These are phyloP conservation scores for Aspergillus uvarum DNA, from an alignment of 2,329 filamentous ascomycete genomes.

Conservation along the genomic window DNA sequence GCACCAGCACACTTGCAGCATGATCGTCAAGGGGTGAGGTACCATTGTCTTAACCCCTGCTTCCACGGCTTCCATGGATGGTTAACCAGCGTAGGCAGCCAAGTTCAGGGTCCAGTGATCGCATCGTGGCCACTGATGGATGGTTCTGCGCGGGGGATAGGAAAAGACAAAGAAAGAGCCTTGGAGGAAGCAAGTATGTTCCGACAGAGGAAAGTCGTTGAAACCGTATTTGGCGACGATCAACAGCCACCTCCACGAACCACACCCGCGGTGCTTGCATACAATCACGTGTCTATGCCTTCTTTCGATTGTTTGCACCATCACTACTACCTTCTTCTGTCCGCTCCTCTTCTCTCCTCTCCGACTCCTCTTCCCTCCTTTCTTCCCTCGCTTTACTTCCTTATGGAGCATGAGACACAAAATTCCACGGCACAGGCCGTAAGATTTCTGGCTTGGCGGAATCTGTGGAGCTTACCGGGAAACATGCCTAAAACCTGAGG, in stretches of 20 bases:
- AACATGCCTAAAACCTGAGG: not conserved
- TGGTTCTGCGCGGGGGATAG: not conserved
- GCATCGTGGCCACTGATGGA: not conserved
- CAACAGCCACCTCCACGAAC: not conserved
- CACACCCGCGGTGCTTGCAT: not conserved
- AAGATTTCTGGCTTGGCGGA: constrained; percentile 5
- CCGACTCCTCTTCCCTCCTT: not conserved
- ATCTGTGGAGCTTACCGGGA: not conserved
- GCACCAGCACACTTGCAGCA: not conserved
- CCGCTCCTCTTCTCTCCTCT: not conserved
- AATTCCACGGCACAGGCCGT: constrained; percentile 8
- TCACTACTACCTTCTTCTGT: not conserved
- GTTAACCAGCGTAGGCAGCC: constrained; percentile 3
- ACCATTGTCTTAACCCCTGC: constrained; percentile 7
- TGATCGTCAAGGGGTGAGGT: constrained; percentile 5
- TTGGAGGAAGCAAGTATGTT: not conserved
- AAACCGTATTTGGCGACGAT: constrained; percentile 3
- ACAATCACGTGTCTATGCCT: not conserved
- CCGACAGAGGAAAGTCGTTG: constrained; percentile 9
- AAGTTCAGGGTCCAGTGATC: not conserved
- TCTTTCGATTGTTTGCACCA: not conserved
- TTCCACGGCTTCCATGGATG: not conserved
- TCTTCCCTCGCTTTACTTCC: constrained; percentile 3
- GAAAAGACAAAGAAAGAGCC: not conserved
- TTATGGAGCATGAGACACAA: constrained; percentile 8